phyloP scores from a whole-genome alignment of 2,329 filamentous ascomycete genomes.

The Claviceps sp. region DNA sequence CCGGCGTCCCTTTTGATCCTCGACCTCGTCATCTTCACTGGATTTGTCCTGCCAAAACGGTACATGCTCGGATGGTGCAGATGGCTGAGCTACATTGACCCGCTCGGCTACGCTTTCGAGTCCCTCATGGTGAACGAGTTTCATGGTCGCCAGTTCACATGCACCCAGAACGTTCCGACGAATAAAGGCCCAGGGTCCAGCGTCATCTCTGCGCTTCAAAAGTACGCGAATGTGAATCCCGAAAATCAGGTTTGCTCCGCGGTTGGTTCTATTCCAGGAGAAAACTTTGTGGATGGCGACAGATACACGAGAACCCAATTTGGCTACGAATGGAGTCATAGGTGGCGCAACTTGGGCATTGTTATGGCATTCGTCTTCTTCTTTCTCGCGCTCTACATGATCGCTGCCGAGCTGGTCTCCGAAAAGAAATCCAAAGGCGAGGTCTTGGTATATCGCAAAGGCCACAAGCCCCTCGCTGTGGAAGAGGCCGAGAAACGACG shows the following conservation, averaged over 20 bases:
- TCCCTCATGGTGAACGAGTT: slow-evolving; percentile 78
- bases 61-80: slow-evolving; percentile 72
- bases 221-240: slow-evolving; percentile 14
- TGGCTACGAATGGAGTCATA: slow-evolving; percentile 42
- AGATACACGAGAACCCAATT: slow-evolving; percentile 41
- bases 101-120: slow-evolving; percentile 70
- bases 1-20: slow-evolving; percentile 49
- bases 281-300: slow-evolving; percentile 40
- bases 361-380: slow-evolving; percentile 51
- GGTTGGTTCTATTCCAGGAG: slow-evolving; percentile 44
- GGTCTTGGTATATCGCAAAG: slow-evolving; percentile 60
- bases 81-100: slow-evolving; percentile 75
- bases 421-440: slow-evolving; percentile 63
- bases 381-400: slow-evolving; percentile 48
- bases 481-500: slow-evolving; percentile 48
- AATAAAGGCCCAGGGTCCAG: not conserved
- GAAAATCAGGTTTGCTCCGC: slow-evolving; percentile 42
- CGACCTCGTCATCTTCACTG: slow-evolving; percentile 56
- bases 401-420: slow-evolving; percentile 52
- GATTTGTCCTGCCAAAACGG: slow-evolving; percentile 49
- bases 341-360: slow-evolving; percentile 62
- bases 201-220: slow-evolving; percentile 5
- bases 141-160: slow-evolving; percentile 44
- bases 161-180: slow-evolving; percentile 32
- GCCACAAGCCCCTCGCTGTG: slow-evolving; percentile 46